Evolutionary conservation across 2,329 filamentous ascomycete species (phyloP), one percentile per base, ranked within the genome.

Genomic region (Myriosclerotinia scirpicola): DNA sequence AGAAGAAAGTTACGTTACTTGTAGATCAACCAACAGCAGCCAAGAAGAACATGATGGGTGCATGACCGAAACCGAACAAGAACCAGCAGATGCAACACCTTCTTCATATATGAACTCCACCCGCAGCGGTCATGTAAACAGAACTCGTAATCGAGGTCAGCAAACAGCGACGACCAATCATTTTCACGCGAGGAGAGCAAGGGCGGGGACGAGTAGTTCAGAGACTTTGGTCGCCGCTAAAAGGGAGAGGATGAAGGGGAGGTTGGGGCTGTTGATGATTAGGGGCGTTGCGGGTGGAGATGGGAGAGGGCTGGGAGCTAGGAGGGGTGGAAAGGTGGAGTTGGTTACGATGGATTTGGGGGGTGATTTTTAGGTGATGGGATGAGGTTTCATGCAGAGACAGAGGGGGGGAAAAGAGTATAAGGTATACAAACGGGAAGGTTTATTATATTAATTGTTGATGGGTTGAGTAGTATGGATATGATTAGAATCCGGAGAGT

Each of bases 241-340:
- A 14, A 58, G n/a, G 34, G 17, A 15, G 11, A 58, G 34, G 11
- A 17, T 42, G 53, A 65, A 38, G 11, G 26, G 42, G 0, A 44
- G n/a, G n/a, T 50, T 65, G 42, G 53, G 40, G 3, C 42, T 65
- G 11, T 50, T 65, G 42, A 65, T 65, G 53, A 46, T 65, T 22
- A 65, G 62, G 26, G 53, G 42, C 36, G 22, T 20, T 8, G 14
- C 14, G 5, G 34, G 30, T 2, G 36, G 36, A 3, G 36, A 42
- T n/a, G 42, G 22, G 7, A 42, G 9, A 8, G 38, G 17, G 7
- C 2, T 46, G 26, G 30, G 30, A 14, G 53, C 22, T n/a, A 56
- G 9, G 5, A 48, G 34, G 12, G 22, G 53, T 8, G 53, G 48
- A 22, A 63, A 54, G 0, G 48, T 65, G 15, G 62, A 58, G 8